Evolutionary conservation across 106 monocot genomes (phyloP), one percentile per base, ranked within the genome.

Genomic region (Phalaenopsis equestris): DNA sequence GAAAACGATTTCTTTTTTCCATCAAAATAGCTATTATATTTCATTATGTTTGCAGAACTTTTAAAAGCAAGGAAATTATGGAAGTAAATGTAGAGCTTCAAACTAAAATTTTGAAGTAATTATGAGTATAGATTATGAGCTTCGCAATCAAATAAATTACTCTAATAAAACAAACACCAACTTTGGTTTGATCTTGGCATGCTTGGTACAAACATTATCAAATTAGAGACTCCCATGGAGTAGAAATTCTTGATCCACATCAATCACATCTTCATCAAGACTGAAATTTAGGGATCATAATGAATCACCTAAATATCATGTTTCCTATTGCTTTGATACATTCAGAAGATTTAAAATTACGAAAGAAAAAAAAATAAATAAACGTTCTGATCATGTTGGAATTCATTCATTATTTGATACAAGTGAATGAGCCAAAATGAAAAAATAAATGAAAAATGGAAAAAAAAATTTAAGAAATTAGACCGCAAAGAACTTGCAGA

Each of bases 271-370:
- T 61, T 30, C 30, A 30, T 61, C 61, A 61, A 48, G 48, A 48
- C 11, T 15, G 6, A 21, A 18, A 61, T 21, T 61, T 61, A 61
- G 16, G 21, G 7, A 19, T 61, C 19, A 19, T 61, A 48, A 5
- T 61, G 61, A 61, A 61, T 61, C 61, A 61, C 61, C 61, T 61
- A 61, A 61, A 61, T 58, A 21, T 61, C 61, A 61, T 61, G 21
- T 30, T 61, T 61, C 2, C n/a, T 61, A 19, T 61, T 19, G 21
- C 21, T 6, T 19, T 21, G 61, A 17, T 5, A 61, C 3, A 61
- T 61, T 18, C 61, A 6, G n/a, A 61, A 21, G 17, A 17, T 15
- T 61, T 61, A n/a, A 18, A 61, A 61, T 17, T 61, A 61, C n/a
- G 61, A 48, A 48, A 48, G 48, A 7, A 48, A 48, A 10, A 48